Evolutionary conservation across 2,329 filamentous ascomycete species (phyloP), one percentile per base, ranked within the genome.

Genomic region (Aspergillus pseudoviridinutans): DNA sequence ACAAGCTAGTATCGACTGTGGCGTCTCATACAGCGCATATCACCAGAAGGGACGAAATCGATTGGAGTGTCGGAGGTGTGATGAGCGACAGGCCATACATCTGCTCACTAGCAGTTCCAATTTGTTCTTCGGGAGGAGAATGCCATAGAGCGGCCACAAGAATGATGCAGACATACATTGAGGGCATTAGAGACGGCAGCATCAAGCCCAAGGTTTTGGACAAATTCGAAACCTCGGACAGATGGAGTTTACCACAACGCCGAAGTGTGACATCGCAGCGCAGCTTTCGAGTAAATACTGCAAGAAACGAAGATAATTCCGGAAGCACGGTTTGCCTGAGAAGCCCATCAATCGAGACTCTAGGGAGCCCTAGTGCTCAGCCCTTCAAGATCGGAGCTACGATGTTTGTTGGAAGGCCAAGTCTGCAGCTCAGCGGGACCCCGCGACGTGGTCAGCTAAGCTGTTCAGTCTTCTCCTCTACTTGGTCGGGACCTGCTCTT

Each of bases 331-430:
- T 46, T 24, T 46, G 22, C 42, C 20, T 46, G 8, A 46, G 42
- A 24, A 46, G 42, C 42, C 42, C 42, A 17, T 46, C 42, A 10
- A 46, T 46, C 9, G n/a, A 20, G 12, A 17, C 42, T 46, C 32
- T 38, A 2, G 42, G 42, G 20, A 22, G 14, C 3, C 42, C n/a
- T 17, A 35, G 3, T 28, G 28, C 17, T 4, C 50, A 28, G 17
- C 24, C 42, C 41, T 44, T 24, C 35, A 50, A 35, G 44, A 52
- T 66, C 24, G 58, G 61, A 12, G 53, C 60, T 12, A 57, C 55
- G 3, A 55, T 58, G 17, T 61, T 63, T 46, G 54, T 59, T 25
- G 65, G 65, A n/a, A 53, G 58, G 28, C 65, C 65, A 4, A 59
- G 55, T 28, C 47, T 65, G n/a, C 51, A 56, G 35, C 49, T 55